These are phyloP conservation scores for Millerozyma acaciae DNA, from an alignment of 805 yeast genomes.

Conservation along the genomic window DNA sequence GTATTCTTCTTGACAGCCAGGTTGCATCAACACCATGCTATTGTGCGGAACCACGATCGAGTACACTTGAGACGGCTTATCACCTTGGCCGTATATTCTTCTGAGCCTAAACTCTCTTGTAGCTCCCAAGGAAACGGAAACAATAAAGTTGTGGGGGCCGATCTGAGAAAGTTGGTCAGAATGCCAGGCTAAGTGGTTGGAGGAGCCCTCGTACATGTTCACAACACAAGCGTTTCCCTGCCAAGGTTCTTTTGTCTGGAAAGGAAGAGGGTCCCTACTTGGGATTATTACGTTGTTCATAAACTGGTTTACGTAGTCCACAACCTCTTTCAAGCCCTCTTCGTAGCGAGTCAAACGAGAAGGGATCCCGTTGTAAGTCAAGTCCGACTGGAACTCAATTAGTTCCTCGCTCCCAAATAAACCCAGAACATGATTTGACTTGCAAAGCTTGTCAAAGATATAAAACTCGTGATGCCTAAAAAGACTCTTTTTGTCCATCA, in stretches of 20 bases:
- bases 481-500: constrained; percentile 36
- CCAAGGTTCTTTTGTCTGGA: constrained; percentile 45
- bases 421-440: constrained; percentile 51
- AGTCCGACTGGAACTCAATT: constrained; percentile 8
- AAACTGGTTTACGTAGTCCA: constrained; percentile 36
- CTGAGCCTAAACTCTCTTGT: constrained; percentile 64
- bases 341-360: constrained; percentile 29
- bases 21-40: constrained; percentile 66
- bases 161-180: constrained; percentile 68
- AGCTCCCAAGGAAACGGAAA: constrained; percentile 65
- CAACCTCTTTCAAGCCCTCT: constrained; percentile 38
- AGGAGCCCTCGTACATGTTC: constrained; percentile 49
- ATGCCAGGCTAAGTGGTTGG: constrained; percentile 65
- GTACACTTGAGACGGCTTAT: constrained; percentile 25
- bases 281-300: constrained; percentile 30
- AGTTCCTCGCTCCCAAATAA: constrained; percentile 14
- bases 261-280: constrained; percentile 28
- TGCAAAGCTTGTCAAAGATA: constrained; percentile 59
- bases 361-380: constrained; percentile 43
- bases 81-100: constrained; percentile 32
- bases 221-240: constrained; percentile 49
- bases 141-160: constrained; percentile 70
- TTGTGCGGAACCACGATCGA: constrained; percentile 69
- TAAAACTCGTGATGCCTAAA: constrained; percentile 49
- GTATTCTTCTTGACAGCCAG: constrained; percentile 74